Percentiles rank a stretch among this genome's conserved stretches.
Conservation (phyloP, 768 basidiomycete species). For the Mycena latifolia region DNA sequence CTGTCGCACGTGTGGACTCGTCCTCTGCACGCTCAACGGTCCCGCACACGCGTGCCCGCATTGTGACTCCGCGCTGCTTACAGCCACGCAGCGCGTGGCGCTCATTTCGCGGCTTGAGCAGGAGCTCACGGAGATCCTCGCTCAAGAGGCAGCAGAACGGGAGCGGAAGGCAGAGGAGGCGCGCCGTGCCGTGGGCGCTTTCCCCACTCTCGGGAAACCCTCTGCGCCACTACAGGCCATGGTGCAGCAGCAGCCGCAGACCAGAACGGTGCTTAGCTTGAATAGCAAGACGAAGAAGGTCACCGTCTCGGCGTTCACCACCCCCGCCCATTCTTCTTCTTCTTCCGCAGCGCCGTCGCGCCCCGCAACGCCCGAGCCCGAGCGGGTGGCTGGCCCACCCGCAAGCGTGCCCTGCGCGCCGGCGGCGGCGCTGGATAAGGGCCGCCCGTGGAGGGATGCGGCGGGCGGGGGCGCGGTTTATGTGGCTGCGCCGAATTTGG, state of each 20-base stretch:
- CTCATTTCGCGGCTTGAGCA: conserved; percentile 58
- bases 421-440: conserved; percentile 43
- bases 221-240: conserved; percentile 27
- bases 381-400: conserved; percentile 55
- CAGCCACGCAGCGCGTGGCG: conserved; percentile 43
- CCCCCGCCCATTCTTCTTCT: conserved; percentile 43
- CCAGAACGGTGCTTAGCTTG: conserved; percentile 72
- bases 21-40: conserved; percentile 70
- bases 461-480: conserved; percentile 50
- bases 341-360: conserved; percentile 45
- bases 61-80: conserved; percentile 58
- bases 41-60: conserved; percentile 69
- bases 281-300: conserved; percentile 64
- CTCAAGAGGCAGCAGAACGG: conserved; percentile 62
- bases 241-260: conserved; percentile 39
- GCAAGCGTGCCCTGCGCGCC: conserved; percentile 45
- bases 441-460: conserved; percentile 60
- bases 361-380: conserved; percentile 47
- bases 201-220: conserved; percentile 60
- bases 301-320: conserved; percentile 63
- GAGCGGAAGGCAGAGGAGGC: conserved; percentile 62
- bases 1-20: conserved; percentile 70
- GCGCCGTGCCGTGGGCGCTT: conserved; percentile 66
- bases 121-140: conserved; percentile 56
- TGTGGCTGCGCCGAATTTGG: conserved; percentile 41